Conservation (phyloP, 257 asterid genomes). For the Solanum medicagineum region DNA sequence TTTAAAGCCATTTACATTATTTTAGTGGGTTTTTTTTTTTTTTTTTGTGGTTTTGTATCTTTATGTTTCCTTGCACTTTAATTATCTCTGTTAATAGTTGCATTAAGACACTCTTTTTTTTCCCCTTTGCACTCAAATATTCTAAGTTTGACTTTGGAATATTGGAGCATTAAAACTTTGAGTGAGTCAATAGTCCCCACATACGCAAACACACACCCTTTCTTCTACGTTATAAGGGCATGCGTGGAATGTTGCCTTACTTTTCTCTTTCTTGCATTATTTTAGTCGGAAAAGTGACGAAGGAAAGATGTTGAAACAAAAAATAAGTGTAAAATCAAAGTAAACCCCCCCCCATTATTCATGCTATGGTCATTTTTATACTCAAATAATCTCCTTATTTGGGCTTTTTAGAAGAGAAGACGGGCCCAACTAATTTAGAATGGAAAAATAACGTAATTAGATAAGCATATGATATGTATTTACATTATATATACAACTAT, state of each 20-base stretch:
- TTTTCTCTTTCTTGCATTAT: background rate
- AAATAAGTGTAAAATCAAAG: background rate
- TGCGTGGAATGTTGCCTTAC: background rate
- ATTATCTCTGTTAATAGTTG: background rate
- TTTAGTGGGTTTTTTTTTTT: background rate
- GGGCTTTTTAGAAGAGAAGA: background rate
- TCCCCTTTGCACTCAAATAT: background rate
- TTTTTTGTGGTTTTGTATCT: background rate
- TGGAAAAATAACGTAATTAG: too few species aligned
- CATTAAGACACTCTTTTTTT: background rate
- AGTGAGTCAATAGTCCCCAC: background rate
- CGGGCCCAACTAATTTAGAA: too few species aligned
- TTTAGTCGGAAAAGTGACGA: background rate
- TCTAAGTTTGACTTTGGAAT: background rate
- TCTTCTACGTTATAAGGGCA: background rate
- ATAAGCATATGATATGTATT: too few species aligned
- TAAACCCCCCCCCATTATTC: background rate
- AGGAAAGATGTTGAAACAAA: background rate
- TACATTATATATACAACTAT: too few species aligned
- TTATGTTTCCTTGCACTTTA: background rate
- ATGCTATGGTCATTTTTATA: background rate
- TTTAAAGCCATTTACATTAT: background rate
- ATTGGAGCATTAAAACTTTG: background rate
- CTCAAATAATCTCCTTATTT: background rate
- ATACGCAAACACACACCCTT: background rate